Evolutionary conservation across 257 asterid genomes (phyloP).

Genomic region (Verbena officinalis): DNA sequence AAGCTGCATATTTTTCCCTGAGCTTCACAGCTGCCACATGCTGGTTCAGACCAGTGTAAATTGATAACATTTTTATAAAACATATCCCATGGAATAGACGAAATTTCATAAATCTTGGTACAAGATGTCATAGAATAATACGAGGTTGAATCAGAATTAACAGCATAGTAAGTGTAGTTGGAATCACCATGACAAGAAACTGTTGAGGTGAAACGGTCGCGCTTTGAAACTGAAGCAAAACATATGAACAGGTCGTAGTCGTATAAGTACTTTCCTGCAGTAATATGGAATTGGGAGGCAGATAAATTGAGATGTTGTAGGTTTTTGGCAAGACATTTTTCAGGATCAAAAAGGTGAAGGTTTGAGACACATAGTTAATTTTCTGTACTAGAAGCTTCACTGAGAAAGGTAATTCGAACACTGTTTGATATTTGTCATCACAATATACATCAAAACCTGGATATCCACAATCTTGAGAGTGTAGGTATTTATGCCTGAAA

Average conservation of each 20-base stretch:
- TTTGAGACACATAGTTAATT: constrained; percentile 26
- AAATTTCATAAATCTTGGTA: constrained; percentile 33
- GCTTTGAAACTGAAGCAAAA: constrained; percentile 1
- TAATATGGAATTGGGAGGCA: constrained; percentile 31
- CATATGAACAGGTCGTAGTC: constrained; percentile 44
- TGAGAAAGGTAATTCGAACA: constrained; percentile 33
- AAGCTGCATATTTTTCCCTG: constrained; percentile 35
- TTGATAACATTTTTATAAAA: background rate
- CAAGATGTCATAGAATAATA: constrained; percentile 35
- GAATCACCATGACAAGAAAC: constrained; percentile 40
- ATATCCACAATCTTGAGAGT: background rate
- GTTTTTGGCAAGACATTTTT: constrained; percentile 7
- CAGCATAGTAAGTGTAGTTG: constrained; percentile 26
- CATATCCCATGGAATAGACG: constrained; percentile 21
- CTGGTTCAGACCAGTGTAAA: constrained; percentile 53
- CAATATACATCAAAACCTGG: constrained; percentile 30
- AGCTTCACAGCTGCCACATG: constrained; percentile 49
- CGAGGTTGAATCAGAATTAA: background rate
- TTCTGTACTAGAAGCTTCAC: constrained; percentile 28
- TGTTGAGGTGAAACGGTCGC: background rate
- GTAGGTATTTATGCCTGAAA: background rate
- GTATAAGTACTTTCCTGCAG: background rate
- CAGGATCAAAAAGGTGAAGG: constrained; percentile 14
- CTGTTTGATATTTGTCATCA: constrained; percentile 25
- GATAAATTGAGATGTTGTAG: constrained; percentile 26